A percentile compares a stretch with the other conserved stretches of the same genome.
These are phyloP conservation scores for Solanum dulcamara DNA, from an alignment of 257 asterid genomes.

Conservation along the genomic window DNA sequence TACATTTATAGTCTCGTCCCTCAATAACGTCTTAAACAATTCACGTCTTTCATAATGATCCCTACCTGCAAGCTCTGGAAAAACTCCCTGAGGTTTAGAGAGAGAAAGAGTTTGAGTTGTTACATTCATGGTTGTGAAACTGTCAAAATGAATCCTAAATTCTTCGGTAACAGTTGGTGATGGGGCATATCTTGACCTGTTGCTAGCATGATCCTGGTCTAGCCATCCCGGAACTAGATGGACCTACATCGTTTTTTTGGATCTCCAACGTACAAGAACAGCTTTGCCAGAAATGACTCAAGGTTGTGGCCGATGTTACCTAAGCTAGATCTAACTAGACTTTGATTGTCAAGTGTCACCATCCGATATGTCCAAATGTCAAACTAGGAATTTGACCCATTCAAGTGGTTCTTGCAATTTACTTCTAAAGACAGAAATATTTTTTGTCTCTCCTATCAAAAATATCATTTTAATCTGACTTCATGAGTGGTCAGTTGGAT, in stretches of 20 bases:
- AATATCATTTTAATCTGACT: neutral
- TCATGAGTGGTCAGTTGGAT: neutral
- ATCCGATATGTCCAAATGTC: neutral
- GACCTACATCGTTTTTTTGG: neutral
- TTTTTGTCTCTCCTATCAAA: neutral
- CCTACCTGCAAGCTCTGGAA: too few relatives aligned
- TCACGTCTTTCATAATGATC: too few relatives aligned
- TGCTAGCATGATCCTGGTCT: neutral
- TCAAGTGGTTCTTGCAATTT: neutral
- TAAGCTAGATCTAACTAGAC: neutral
- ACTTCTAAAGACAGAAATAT: neutral
- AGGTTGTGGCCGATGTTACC: neutral
- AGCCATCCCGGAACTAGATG: neutral
- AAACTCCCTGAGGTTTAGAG: too few relatives aligned
- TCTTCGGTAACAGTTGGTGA: too few relatives aligned
- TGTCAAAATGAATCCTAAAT: neutral
- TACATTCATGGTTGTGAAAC: neutral
- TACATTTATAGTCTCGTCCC: too few relatives aligned
- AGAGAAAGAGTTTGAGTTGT: neutral
- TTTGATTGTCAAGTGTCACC: neutral
- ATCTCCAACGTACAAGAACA: neutral
- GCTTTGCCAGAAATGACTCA: neutral
- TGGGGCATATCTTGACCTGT: too few relatives aligned
- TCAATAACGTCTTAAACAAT: too few relatives aligned
- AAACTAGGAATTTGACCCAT: neutral